Base-by-base conservation (phyloP, 768 basidiomycete species). In the Dentipellis sp. region DNA sequence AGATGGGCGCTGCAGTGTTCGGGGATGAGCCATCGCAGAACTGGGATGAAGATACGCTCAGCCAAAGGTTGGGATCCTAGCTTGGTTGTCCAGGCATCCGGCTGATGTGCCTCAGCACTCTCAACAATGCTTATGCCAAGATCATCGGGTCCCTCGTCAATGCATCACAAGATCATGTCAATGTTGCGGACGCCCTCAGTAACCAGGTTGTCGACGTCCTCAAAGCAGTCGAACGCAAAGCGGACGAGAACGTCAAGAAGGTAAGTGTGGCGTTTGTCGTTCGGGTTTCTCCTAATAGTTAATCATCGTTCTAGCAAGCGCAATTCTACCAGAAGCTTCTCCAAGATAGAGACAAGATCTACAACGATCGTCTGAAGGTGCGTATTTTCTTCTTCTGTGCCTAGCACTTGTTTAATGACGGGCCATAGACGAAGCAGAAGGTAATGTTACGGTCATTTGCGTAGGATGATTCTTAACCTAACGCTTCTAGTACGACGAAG, bases 351-450 rank as follows among this genome's bases (percentile, higher is more conserved):
- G 89, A 92, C 65, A 79, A 77, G 47, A 68, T 75, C 46, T 88
- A 86, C 61, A 68, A 69, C 38, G 87, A 90, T 57, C 83, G 87
- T 49, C 59, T 78, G 40, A 91, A 90, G 78, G 90, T 88, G 54
- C 54, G 71, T 17, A 47, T 11, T 22, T n/a, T 19, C n/a, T 42
- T 50, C 45, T 50, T 59, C 39, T 12, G 37, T 29, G 39, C 36
- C 22, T n/a, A 34, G 53, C 16, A 23, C 42, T 65, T 37, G 50
- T 51, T 46, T 38, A 50, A 23, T 22, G 16, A 51, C 56, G 17
- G 52, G 4, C 34, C 51, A 42, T 59, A 87, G 84, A 77, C 72
- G 56, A 85, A 85, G 68, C 78, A 81, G 64, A 86, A 84, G 77
- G 84, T 83, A 56, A 8, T 34, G 64, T 46, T 19, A 53, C 34